These are phyloP conservation scores for Phytophthora europaea DNA, from an alignment of 352 stramenopile species.

Conservation along the genomic window DNA sequence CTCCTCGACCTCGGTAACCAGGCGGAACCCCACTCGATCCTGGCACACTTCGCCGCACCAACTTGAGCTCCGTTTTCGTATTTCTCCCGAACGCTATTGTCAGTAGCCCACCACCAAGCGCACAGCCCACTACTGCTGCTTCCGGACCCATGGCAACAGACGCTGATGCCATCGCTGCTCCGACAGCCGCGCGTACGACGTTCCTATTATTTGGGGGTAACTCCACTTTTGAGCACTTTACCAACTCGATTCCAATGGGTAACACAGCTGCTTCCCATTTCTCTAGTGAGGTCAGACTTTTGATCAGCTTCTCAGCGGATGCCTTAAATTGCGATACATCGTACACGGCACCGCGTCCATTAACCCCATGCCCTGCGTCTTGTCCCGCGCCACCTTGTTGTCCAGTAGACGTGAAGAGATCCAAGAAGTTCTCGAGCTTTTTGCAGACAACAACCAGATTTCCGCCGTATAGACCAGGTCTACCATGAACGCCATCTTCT, in stretches of 20 bases:
- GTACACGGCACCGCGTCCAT: slow-evolving; percentile 1
- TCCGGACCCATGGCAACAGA: not conserved
- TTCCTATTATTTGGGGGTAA: not conserved
- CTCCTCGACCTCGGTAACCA: slow-evolving; percentile 2
- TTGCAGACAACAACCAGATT: not conserved
- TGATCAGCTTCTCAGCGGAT: not conserved
- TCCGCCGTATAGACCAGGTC: not conserved
- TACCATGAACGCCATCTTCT: slow-evolving; percentile 3
- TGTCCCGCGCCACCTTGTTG: slow-evolving; percentile 15
- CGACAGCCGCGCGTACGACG: not conserved
- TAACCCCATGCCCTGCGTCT: not conserved
- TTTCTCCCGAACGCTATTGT: not conserved
- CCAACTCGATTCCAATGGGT: not conserved
- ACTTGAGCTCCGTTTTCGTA: not conserved
- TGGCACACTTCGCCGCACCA: not conserved
- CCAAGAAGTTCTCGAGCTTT: not conserved
- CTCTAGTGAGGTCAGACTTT: not conserved
- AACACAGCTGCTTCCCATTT: not conserved
- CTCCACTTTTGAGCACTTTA: not conserved
- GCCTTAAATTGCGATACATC: not conserved
- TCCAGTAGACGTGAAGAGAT: slow-evolving; percentile 1
- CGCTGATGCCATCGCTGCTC: not conserved
- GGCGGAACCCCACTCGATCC: not conserved
- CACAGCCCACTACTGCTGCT: not conserved
- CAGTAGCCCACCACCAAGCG: not conserved